Evolutionary conservation across 768 basidiomycete genomes (phyloP).

Genomic region (Vishniacozyma victoriae): DNA sequence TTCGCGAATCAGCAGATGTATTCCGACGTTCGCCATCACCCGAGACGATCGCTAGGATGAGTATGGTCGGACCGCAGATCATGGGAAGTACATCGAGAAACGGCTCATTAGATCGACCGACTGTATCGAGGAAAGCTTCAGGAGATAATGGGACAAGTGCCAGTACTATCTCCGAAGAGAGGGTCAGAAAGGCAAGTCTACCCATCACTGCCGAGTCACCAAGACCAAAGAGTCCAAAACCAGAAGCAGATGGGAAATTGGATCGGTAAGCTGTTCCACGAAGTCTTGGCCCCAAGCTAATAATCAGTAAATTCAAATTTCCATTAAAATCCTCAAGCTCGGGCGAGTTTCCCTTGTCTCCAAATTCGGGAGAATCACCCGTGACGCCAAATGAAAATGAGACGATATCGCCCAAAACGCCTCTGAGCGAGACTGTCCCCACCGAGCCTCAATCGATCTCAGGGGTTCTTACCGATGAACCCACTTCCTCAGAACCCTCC

Average conservation of each 20-base stretch:
- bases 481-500: too few relatives aligned
- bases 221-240: constrained; percentile 42
- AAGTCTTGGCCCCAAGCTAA: not conserved
- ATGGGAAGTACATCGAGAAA: not conserved
- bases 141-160: not conserved
- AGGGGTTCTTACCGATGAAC: too few relatives aligned
- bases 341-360: constrained; percentile 13
- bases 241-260: constrained; percentile 43
- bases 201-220: constrained; percentile 9
- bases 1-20: constrained; percentile 30
- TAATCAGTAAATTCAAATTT: not conserved
- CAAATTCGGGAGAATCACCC: too few relatives aligned
- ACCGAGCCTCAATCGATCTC: too few relatives aligned
- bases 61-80: constrained; percentile 21
- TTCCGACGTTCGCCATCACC: constrained; percentile 29
- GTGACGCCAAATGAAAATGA: too few relatives aligned
- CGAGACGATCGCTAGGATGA: constrained; percentile 45
- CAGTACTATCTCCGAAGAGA: constrained; percentile 7
- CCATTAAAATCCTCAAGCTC: constrained; percentile 13
- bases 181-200: constrained; percentile 20
- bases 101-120: not conserved
- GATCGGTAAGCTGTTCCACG: constrained; percentile 41
- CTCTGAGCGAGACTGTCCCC: too few relatives aligned
- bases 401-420: too few relatives aligned
- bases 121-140: constrained; percentile 5